These are phyloP conservation scores for Sporobolomyces phaffii DNA, from an alignment of 768 basidiomycete species.

Conservation along the genomic window DNA sequence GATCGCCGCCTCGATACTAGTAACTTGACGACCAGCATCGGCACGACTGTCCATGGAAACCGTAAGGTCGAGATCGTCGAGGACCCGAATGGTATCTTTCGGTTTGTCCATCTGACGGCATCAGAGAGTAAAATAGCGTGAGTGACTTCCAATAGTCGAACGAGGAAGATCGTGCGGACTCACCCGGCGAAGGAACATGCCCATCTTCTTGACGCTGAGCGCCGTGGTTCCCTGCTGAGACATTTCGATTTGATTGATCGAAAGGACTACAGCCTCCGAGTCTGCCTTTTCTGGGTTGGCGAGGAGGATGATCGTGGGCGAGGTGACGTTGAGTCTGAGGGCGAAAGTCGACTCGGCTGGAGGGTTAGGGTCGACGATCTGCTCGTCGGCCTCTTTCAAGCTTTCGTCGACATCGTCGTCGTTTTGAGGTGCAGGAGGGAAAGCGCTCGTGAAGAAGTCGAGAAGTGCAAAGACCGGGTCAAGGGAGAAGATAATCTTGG, in stretches of 20 bases:
- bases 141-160: background rate
- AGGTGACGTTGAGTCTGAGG: constrained; percentile 80
- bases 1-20: constrained; percentile 71
- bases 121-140: constrained; percentile 32
- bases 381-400: constrained; percentile 36
- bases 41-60: constrained; percentile 76
- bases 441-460: constrained; percentile 68
- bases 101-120: constrained; percentile 63
- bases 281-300: constrained; percentile 72
- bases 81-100: constrained; percentile 76
- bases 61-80: constrained; percentile 86
- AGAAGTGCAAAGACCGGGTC: constrained; percentile 85
- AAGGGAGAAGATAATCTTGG: constrained; percentile 81
- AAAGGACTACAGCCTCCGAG: constrained; percentile 77
- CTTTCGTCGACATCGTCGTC: constrained; percentile 25
- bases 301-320: constrained; percentile 78
- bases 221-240: constrained; percentile 87
- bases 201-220: constrained; percentile 69
- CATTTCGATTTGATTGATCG: constrained; percentile 74
- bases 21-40: constrained; percentile 55
- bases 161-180: background rate
- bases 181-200: constrained; percentile 73
- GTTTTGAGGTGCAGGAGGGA: constrained; percentile 41
- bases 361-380: constrained; percentile 26
- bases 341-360: constrained; percentile 43